Evolutionary conservation across 768 basidiomycete genomes (phyloP), one percentile per base, ranked within the genome.

Genomic region (Daedaleopsis sinensis): DNA sequence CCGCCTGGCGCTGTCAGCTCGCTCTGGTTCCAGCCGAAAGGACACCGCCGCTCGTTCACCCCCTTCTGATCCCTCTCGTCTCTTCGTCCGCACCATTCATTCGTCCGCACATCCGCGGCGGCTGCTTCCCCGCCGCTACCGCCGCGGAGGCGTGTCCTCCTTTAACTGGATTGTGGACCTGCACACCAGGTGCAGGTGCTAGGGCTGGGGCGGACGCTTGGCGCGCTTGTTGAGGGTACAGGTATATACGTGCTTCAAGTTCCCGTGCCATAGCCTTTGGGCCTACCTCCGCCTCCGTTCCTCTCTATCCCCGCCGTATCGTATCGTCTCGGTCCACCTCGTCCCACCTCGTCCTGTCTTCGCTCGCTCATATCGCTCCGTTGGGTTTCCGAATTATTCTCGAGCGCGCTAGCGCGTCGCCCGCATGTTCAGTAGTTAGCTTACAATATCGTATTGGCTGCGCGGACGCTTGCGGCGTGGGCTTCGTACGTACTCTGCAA

Each of bases 21-120:
- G 64, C 68, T 67, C 59, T 65, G 68, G 65, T 61, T 64, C 62
- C 65, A 56, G 65, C 63, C 50, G 59, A 65, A 67, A 61, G 68
- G 64, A 67, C 62, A 62, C 66, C 61, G 60, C 64, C 64, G 55
- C 61, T 64, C 58, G 38, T 61, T 67, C 55, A 38, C 48, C 23
- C 27, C 47, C 52, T n/a, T 36, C 39, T 37, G 39, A 32, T 55
- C 54, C 12, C 52, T 55, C 43, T 49, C 47, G 12, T 15, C 42
- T 24, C 19, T 42, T 54, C 19, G 23, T 35, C 12, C 39, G 15
- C 57, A n/a, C 11, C 4, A 24, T 49, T 49, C 47, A 56, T 39
- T 46, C 46, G 48, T 38, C 55, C 58, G 7, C 27, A 32, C 27
- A 32, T 7, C 7, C 27, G 27, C 27, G 27, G 3, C 27, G 27